Evolutionary conservation across 2,329 filamentous ascomycete species (phyloP).

Genomic region (Huntiella abstrusa): DNA sequence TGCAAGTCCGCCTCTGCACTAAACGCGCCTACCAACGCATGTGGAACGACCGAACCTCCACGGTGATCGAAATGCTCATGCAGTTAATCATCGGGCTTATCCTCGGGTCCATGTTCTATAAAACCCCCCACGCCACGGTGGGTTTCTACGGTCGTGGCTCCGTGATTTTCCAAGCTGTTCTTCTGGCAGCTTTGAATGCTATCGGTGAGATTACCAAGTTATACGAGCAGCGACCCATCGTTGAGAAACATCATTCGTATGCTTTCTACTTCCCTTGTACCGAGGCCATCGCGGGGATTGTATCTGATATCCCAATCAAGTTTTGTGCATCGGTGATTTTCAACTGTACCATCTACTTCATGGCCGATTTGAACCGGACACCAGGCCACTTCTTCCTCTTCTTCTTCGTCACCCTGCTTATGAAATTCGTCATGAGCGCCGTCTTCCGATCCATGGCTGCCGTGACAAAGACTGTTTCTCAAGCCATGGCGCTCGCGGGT

Average conservation of each 20-base stretch:
- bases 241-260: slow-evolving; percentile 29
- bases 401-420: slow-evolving; percentile 48
- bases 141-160: slow-evolving; percentile 36
- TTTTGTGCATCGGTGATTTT: slow-evolving; percentile 30
- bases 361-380: slow-evolving; percentile 33
- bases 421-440: slow-evolving; percentile 55
- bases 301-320: slow-evolving; percentile 39
- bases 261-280: slow-evolving; percentile 32
- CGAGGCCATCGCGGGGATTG: slow-evolving; percentile 35
- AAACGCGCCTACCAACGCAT: slow-evolving; percentile 32
- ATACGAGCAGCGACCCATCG: slow-evolving; percentile 27
- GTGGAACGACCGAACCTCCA: slow-evolving; percentile 31
- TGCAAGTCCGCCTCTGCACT: slow-evolving; percentile 33
- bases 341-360: slow-evolving; percentile 39
- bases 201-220: slow-evolving; percentile 33
- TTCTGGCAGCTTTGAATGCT: slow-evolving; percentile 39
- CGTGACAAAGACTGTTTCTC: slow-evolving; percentile 44
- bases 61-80: slow-evolving; percentile 25
- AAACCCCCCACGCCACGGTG: slow-evolving; percentile 27
- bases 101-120: slow-evolving; percentile 41
- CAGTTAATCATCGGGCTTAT: slow-evolving; percentile 40
- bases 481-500: slow-evolving; percentile 34
- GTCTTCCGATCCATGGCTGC: slow-evolving; percentile 58
- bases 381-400: slow-evolving; percentile 59
- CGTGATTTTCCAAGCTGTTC: slow-evolving; percentile 39